Evolutionary conservation across 2,329 filamentous ascomycete genomes (phyloP), one percentile per base, ranked within the genome.

Genomic region (Aspergillus candidus): DNA sequence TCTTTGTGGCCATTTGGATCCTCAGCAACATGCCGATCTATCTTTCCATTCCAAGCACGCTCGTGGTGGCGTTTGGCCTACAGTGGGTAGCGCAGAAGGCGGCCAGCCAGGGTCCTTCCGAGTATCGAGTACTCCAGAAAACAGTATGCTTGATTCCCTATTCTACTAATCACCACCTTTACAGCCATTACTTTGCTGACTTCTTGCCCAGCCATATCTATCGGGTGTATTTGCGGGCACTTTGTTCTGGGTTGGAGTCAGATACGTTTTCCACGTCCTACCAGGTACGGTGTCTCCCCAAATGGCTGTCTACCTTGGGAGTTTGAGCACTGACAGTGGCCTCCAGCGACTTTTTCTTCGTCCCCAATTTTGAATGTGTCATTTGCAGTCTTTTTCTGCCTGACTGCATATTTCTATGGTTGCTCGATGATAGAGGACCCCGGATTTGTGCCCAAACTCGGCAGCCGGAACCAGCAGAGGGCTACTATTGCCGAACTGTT

Each of bases 141-240:
- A 97, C 93, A 47, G 84, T 88, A 73, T 58, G 82, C 71, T 29
- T 7, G 12, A 34, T 22, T 22, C 3, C 35, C 15, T 18, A 31
- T 11, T 38, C 29, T 32, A 33, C 15, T 42, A 32, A 11, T 34
- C 15, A 12, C 11, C 11, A n/a, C 32, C 11, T 27, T 8, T 32
- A 14, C 41, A 2, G 13, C 17, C 6, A 27, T 29, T 4, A 15
- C 10, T 31, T 40, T 17, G 27, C 50, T 59, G 31, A 50, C 43
- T 39, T 41, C 51, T 59, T 45, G 59, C 29, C 27, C 44, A 90
- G 84, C 91, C 93, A 11, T 97, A 90, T 77, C 75, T 98, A 54
- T 84, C 93, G 0, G 93, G 93, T 44, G 90, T 98, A 49, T 98
- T 98, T 69, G 84, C 89, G 0, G 90, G 76, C 2, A 86, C 90